Conservation (phyloP, 306 rosid species). For the Pyrus betulifolia region DNA sequence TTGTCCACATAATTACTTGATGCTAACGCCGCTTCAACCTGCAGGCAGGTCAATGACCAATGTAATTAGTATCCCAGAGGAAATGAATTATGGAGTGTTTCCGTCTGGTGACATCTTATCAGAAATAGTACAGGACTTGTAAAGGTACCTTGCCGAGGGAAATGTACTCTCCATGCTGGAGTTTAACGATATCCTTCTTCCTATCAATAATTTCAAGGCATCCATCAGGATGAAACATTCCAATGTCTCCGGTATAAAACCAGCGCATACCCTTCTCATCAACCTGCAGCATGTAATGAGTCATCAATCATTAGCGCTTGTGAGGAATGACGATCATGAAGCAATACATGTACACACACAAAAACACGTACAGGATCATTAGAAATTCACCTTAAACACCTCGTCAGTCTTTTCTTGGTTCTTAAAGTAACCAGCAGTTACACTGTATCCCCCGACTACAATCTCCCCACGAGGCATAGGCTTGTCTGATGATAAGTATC, state of each 20-base stretch:
- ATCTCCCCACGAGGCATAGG: conserved; percentile 97
- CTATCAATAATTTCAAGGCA: conserved; percentile 90
- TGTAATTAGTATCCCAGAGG: neutral
- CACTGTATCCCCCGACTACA: conserved; percentile 67
- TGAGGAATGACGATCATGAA: neutral
- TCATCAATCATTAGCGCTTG: neutral
- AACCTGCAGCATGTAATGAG: conserved; percentile 34
- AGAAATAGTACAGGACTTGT: conserved; percentile 1
- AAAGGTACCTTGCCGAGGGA: conserved; percentile 82
- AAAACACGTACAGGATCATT: neutral
- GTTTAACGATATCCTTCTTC: conserved; percentile 92
- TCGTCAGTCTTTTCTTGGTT: conserved; percentile 74
- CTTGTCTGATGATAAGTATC: conserved; percentile 67
- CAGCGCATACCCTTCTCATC: conserved; percentile 81
- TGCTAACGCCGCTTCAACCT: conserved; percentile 78
- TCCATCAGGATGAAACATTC: conserved; percentile 79
- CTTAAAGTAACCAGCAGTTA: conserved; percentile 86
- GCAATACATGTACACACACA: neutral
- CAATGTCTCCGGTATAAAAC: conserved; percentile 84
- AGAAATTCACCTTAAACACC: conserved; percentile 63
- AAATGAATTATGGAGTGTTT: conserved; percentile 1
- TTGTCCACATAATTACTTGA: conserved; percentile 58
- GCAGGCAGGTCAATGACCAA: conserved; percentile 20
- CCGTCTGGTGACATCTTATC: neutral
- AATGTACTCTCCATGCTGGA: conserved; percentile 91